Base-by-base conservation (phyloP, 2,329 filamentous ascomycete species). In the Lachnellula suecica region DNA sequence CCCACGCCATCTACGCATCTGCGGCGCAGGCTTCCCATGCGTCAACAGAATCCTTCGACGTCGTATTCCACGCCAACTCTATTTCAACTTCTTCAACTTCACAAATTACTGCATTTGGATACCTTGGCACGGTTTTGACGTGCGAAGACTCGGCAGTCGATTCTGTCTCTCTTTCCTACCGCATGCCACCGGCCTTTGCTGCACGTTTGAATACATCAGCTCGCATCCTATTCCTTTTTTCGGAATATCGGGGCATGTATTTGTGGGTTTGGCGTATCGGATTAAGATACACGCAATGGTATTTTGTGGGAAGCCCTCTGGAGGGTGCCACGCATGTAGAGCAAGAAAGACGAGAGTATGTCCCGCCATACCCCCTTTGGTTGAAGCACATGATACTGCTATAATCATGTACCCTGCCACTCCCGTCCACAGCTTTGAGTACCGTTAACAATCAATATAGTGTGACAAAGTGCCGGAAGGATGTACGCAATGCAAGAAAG, bases 241-340 rank as follows among this genome's bases (percentile, higher is more conserved):
- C n/a, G n/a, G n/a, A n/a, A n/a, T n/a, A n/a, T n/a, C n/a, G n/a
- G n/a, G n/a, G n/a, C n/a, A n/a, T n/a, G n/a, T n/a, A 6, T 22
- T 23, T 11, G 19, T n/a, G 19, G n/a, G 17, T 35, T 35, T 17
- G 15, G 15, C 15, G 31, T 35, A 17, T 17, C 17, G 31, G 15
- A 35, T 4, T 35, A n/a, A n/a, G 15, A n/a, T 35, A 8, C 17
- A 35, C 15, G 31, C 15, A 8, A 82, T 82, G 79, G 79, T 82
- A 5, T 82, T 80, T 61, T 81, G 79, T 58, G 79, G 79, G 4
- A 81, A 80, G 60, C 79, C 79, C 40, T 81, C 78, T 34, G 79
- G 78, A 62, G 78, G 78, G 37, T 82, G 79, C 65, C 79, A 76
- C 58, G 77, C 71, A 57, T 82, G 79, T 60, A 74, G 79, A 57